Evolutionary conservation across 768 basidiomycete species (phyloP).

Genomic region (Termitomyces sp.): DNA sequence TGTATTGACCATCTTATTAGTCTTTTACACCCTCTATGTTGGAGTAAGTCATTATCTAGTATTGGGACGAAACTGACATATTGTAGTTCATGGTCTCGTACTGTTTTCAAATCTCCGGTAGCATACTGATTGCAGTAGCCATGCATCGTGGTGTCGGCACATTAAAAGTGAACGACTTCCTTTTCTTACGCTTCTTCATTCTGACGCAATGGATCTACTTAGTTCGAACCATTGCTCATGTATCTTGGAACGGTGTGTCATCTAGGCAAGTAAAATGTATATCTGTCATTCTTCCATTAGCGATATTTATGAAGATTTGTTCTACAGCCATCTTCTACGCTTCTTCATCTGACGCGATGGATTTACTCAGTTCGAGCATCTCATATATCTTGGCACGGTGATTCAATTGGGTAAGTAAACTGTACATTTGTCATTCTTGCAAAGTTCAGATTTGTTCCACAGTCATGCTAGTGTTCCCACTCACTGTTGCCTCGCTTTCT

Average conservation of each 20-base stretch:
- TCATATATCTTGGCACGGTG: slow-evolving; percentile 1
- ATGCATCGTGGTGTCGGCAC: neutral
- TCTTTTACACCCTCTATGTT: neutral
- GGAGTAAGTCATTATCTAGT: neutral
- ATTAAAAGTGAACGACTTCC: neutral
- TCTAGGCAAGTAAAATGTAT: neutral
- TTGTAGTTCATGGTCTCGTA: neutral
- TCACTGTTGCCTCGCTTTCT: neutral
- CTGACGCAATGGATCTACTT: neutral
- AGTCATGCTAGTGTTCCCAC: neutral
- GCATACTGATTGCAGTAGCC: neutral
- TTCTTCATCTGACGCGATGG: neutral
- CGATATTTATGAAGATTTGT: neutral
- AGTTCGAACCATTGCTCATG: slow-evolving; percentile 2
- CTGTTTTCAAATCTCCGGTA: neutral
- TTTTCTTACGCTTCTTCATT: neutral
- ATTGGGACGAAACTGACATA: neutral
- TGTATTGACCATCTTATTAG: neutral
- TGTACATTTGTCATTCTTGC: neutral
- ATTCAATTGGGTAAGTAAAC: neutral
- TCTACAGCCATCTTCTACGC: neutral
- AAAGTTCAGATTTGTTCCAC: neutral
- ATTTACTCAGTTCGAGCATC: neutral
- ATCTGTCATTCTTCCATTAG: neutral
- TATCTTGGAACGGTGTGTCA: neutral